Evolutionary conservation across 225 moss, liverwort and hornwort genomes (phyloP).

Genomic region (Rhytidiadelphus loreus): DNA sequence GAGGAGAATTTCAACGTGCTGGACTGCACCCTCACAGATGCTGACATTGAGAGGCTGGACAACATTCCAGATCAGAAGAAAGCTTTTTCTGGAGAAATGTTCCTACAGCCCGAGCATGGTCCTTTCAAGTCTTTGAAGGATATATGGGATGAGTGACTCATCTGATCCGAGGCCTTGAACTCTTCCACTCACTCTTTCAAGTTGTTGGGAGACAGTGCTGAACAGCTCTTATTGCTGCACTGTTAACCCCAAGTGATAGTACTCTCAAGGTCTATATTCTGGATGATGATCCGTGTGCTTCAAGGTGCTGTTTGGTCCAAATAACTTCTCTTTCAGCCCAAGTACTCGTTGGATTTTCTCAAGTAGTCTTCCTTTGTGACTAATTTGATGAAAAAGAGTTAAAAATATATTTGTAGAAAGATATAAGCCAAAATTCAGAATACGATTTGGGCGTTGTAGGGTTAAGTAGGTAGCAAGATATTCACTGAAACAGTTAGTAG

Average conservation of each 20-base stretch:
- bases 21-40: neutral
- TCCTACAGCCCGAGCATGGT: constrained; percentile 2
- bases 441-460: neutral
- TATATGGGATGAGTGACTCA: constrained; percentile 9
- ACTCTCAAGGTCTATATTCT: neutral
- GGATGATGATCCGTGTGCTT: neutral
- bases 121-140: constrained; percentile 16
- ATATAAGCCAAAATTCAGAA: neutral
- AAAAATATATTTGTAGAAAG: neutral
- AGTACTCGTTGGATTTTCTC: neutral
- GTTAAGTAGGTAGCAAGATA: neutral
- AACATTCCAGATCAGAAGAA: neutral
- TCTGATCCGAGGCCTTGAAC: neutral
- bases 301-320: neutral
- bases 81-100: neutral
- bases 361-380: neutral
- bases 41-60: neutral
- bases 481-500: neutral
- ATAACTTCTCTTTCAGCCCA: no score
- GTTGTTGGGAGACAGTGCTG: neutral
- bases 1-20: constrained; percentile 11
- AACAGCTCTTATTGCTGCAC: neutral
- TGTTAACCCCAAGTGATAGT: neutral
- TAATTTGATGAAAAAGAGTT: neutral
- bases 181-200: neutral